Base-by-base conservation (phyloP, 2,329 filamentous ascomycete species). In the Madurella fahalii region DNA sequence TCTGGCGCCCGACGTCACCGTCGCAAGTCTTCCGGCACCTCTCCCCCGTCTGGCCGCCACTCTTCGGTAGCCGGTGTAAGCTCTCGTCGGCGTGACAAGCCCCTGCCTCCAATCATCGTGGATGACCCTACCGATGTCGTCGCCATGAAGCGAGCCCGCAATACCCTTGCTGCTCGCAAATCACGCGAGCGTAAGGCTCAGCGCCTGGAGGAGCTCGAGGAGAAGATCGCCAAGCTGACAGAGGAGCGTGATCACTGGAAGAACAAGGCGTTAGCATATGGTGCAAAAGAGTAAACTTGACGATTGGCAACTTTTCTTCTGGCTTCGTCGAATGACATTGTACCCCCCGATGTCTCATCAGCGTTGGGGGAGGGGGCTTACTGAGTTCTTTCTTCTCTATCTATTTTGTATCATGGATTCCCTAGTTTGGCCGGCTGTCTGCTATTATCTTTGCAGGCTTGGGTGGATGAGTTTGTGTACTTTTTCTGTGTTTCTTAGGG, bases 101-200 rank as follows among this genome's bases (percentile, higher is more conserved):
- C 87, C 59, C 77, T 95, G 52, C 86, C 88, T 59, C 85, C 86
- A 7, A 92, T 96, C 68, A 75, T 87, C 57, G 82, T 91, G 39
- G 82, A 86, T 30, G 89, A 96, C 63, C 82, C 85, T 1, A 74
- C 64, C 41, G 92, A 96, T 66, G 82, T 81, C 9, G 70, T 87
- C n/a, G 90, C 90, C 17, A 82, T 92, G 79, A 96, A 96, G 84
- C 89, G 93, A 70, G 92, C 91, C 48, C 87, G 91, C 63, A 97
- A 96, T 71, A 95, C 91, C 9, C 82, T 95, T 70, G 93, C 93
- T 16, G 93, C 93, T 65, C 90, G 93, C 62, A 96, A 96, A 75
- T 96, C 91, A 56, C 86, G 93, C 50, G 86, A 90, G 67, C 86
- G 90, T 62, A 96, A 96, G 77, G 84, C 89, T 54, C 80, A 87